Conservation (phyloP, 805 yeast genomes). For the Brettanomyces nanus region DNA sequence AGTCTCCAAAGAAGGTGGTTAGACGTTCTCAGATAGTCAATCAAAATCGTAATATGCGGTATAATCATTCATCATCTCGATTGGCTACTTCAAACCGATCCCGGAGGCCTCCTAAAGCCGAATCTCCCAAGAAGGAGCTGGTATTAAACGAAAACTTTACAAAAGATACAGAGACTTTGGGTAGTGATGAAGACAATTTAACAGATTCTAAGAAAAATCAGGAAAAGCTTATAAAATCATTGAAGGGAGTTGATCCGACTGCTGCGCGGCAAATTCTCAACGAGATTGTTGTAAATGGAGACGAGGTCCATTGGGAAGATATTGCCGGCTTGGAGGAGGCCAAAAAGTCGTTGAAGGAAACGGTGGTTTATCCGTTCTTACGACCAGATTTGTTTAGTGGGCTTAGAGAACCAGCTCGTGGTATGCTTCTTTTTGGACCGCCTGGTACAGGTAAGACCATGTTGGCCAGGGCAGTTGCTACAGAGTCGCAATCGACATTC, state of each 20-base stretch:
- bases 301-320: constrained; percentile 90
- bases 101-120: background rate
- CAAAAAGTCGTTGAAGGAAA: constrained; percentile 80
- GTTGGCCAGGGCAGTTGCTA: constrained; percentile 95
- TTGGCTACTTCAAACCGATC: constrained; percentile 4
- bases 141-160: constrained; percentile 7
- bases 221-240: constrained; percentile 33
- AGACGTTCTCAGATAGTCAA: background rate
- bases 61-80: no score
- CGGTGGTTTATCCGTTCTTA: constrained; percentile 91
- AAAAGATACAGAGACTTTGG: constrained; percentile 23
- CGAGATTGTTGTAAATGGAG: constrained; percentile 85
- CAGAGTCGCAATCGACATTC: constrained; percentile 88
- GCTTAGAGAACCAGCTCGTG: constrained; percentile 86
- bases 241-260: constrained; percentile 65
- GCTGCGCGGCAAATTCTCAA: constrained; percentile 81
- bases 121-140: background rate
- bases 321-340: constrained; percentile 90
- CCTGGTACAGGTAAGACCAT: constrained; percentile 99
- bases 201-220: constrained; percentile 13
- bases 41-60: background rate
- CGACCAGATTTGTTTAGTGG: constrained; percentile 91
- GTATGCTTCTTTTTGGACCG: constrained; percentile 95
- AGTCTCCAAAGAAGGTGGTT: background rate
- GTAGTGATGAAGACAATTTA: background rate